phyloP scores from a whole-genome alignment of 2,329 filamentous ascomycete species.

The Epichloe bromicola region DNA sequence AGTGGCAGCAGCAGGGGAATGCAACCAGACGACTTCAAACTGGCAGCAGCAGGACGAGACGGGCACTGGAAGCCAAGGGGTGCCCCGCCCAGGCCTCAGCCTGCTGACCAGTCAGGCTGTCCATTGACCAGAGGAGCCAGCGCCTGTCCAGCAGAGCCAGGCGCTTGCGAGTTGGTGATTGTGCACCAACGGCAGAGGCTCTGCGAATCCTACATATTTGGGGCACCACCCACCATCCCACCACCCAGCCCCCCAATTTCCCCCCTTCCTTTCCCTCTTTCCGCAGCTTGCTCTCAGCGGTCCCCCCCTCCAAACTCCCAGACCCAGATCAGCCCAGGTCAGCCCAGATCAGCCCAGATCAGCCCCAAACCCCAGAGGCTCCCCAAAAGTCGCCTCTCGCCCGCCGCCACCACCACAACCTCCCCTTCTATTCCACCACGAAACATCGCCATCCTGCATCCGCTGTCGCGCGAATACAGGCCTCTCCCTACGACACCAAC shows the following conservation, averaged over 20 bases:
- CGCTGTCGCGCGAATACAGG: constrained; percentile 3
- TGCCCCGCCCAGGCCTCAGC: too few species aligned
- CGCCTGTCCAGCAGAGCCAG: neutral
- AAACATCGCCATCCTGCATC: constrained; percentile 6
- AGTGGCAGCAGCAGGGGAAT: too few species aligned
- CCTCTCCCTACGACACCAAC: constrained; percentile 8
- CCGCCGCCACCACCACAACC: neutral
- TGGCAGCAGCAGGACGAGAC: too few species aligned
- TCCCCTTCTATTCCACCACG: constrained; percentile 2
- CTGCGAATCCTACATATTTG: constrained; percentile 22
- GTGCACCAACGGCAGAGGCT: constrained; percentile 12
- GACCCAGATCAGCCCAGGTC: neutral
- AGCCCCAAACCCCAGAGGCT: neutral
- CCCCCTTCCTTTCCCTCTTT: constrained; percentile 7
- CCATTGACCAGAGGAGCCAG: too few species aligned
- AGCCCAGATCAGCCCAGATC: neutral
- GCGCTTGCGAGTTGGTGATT: constrained; percentile 16
- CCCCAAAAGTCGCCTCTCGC: constrained; percentile 4
- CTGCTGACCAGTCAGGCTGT: too few species aligned
- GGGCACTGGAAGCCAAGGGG: too few species aligned
- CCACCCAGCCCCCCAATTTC: constrained; percentile 14
- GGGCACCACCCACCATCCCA: constrained; percentile 20
- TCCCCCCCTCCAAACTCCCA: neutral
- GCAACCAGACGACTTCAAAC: too few species aligned
- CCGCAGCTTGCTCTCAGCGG: constrained; percentile 1